Percentiles rank a stretch among this genome's conserved stretches.
These are phyloP conservation scores for Nitzschia sp. DNA, from an alignment of 108 stramenopile species.

Conservation along the genomic window DNA sequence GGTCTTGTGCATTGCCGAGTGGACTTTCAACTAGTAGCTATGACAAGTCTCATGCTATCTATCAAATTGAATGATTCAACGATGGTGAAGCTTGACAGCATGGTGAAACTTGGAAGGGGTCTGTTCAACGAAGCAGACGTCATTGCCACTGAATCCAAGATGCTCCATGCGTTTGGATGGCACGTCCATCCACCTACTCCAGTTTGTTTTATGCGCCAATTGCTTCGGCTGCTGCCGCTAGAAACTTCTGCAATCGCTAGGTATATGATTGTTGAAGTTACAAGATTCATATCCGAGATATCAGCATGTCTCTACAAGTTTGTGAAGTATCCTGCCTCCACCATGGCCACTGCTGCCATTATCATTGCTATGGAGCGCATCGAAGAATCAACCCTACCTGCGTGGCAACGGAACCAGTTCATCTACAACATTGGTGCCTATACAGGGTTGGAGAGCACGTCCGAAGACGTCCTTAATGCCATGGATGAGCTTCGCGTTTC, in stretches of 20 bases:
- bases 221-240: conserved; percentile 42
- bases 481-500: conserved; percentile 37
- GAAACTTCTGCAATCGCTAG: conserved; percentile 36
- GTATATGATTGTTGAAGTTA: conserved; percentile 56
- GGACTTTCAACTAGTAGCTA: conserved; percentile 65
- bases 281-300: conserved; percentile 61
- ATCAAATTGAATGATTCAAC: conserved; percentile 73
- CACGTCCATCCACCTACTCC: conserved; percentile 74
- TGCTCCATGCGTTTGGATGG: conserved; percentile 65
- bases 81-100: conserved; percentile 60
- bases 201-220: conserved; percentile 58
- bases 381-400: conserved; percentile 34
- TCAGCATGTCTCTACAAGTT: conserved; percentile 57
- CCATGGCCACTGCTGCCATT: conserved; percentile 55
- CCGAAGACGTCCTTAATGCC: conserved; percentile 24
- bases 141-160: conserved; percentile 61
- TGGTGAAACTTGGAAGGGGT: conserved; percentile 60
- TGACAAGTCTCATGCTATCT: conserved; percentile 78
- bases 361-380: conserved; percentile 58
- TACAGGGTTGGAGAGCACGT: conserved; percentile 31
- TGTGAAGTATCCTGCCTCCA: conserved; percentile 50
- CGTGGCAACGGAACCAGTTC: conserved; percentile 39
- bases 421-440: conserved; percentile 22
- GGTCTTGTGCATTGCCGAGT: conserved; percentile 41
- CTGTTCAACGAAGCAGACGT: conserved; percentile 66